Evolutionary conservation across 1,284 basidiomycete species (phyloP).

Genomic region (Marasmius fiardii): DNA sequence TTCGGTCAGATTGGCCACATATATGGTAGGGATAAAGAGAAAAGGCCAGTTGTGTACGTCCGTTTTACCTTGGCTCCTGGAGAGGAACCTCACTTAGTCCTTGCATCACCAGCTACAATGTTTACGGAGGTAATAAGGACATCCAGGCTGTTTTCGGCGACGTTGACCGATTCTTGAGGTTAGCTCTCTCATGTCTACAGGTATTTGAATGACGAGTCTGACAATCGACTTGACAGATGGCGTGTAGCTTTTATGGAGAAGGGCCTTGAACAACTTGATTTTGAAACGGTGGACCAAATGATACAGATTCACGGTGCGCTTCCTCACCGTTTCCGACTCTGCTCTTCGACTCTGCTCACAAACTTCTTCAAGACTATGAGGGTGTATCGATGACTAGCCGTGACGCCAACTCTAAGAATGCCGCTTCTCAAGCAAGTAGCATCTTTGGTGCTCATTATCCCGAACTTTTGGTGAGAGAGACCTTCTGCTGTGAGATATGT

Average conservation of each 20-base stretch:
- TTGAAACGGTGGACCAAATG: conserved; percentile 69
- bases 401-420: conserved; percentile 72
- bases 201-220: neutral
- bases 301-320: conserved; percentile 67
- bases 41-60: conserved; percentile 60
- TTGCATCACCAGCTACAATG: conserved; percentile 51
- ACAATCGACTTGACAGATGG: conserved; percentile 46
- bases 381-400: conserved; percentile 65
- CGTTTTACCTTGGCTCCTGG: neutral
- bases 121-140: conserved; percentile 68
- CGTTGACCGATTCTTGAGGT: conserved; percentile 70
- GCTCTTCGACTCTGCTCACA: neutral
- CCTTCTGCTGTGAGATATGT: neutral
- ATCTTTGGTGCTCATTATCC: conserved; percentile 76
- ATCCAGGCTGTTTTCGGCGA: conserved; percentile 68
- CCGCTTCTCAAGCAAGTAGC: conserved; percentile 64
- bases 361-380: conserved; percentile 55
- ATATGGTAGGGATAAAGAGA: conserved; percentile 64
- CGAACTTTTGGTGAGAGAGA: conserved; percentile 60
- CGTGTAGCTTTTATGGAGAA: conserved; percentile 74
- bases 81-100: neutral
- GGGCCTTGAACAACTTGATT: conserved; percentile 61
- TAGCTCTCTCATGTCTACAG: conserved; percentile 9
- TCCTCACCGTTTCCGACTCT: neutral
- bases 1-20: conserved; percentile 66